phyloP scores from a whole-genome alignment of 495 filamentous ascomycete species.

The Apodospora peruviana region DNA sequence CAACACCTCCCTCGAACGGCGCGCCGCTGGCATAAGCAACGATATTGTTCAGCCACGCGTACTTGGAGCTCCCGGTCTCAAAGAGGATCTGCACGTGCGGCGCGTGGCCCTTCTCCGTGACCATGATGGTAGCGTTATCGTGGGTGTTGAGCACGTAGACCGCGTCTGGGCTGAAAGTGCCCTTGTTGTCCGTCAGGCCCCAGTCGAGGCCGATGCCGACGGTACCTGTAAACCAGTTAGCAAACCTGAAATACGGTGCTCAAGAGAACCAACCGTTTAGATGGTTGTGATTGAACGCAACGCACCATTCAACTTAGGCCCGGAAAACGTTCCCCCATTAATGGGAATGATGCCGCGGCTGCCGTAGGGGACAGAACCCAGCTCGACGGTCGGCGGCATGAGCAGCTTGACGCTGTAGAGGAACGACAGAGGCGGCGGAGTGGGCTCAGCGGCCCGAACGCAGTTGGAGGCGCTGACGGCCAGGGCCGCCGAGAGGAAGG shows the following conservation, averaged over 20 bases:
- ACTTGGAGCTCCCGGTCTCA: conserved; percentile 19
- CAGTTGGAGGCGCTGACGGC: background rate
- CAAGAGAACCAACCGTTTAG: background rate
- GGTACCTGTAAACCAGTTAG: conserved; percentile 8
- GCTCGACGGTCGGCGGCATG: conserved; percentile 5
- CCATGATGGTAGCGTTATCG: conserved; percentile 19
- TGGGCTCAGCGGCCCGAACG: background rate
- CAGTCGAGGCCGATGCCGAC: conserved; percentile 17
- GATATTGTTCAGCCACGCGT: conserved; percentile 16
- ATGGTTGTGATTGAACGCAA: background rate
- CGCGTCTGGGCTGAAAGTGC: conserved; percentile 19
- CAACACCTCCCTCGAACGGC: conserved; percentile 9
- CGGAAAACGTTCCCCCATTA: conserved; percentile 6
- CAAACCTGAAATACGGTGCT: too few species aligned
- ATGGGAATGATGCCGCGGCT: conserved; percentile 7
- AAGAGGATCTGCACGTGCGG: conserved; percentile 20
- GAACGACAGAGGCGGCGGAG: conserved; percentile 4
- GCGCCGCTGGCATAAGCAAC: conserved; percentile 14
- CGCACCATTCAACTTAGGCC: conserved; percentile 15
- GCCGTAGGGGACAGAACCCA: conserved; percentile 7
- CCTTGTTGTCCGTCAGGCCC: conserved; percentile 17
- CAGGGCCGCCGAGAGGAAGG: background rate
- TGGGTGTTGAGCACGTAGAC: conserved; percentile 16
- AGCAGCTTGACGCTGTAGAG: conserved; percentile 9
- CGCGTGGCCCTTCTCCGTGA: conserved; percentile 19